Percentiles rank a stretch among this genome's conserved stretches.
phyloP scores from a whole-genome alignment of 2,329 filamentous ascomycete species.

The Aureobasidium sp. region DNA sequence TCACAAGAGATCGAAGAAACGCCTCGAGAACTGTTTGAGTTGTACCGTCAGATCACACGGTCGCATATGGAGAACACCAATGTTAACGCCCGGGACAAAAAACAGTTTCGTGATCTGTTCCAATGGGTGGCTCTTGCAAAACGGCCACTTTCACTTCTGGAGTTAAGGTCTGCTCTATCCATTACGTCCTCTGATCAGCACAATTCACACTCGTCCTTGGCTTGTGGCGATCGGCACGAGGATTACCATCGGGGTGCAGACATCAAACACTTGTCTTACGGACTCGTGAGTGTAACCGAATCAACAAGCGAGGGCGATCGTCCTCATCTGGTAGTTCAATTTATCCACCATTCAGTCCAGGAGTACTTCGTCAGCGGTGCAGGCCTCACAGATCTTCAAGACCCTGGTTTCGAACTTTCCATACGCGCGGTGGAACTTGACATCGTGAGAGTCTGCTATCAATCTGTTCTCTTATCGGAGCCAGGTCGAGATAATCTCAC shows the following conservation, averaged over 20 bases:
- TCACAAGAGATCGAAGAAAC: background rate
- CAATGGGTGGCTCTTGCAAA: background rate
- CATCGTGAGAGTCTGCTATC: background rate
- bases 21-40: background rate
- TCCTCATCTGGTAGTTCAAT: background rate
- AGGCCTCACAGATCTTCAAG: background rate
- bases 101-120: background rate
- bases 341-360: background rate
- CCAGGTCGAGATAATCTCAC: background rate
- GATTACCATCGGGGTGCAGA: background rate
- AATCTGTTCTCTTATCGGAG: background rate
- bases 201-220: background rate
- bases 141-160: background rate
- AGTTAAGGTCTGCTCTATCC: background rate
- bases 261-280: background rate
- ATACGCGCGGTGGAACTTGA: background rate
- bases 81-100: background rate
- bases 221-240: background rate
- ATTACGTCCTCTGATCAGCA: background rate
- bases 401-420: background rate
- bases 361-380: background rate
- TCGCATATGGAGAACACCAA: background rate
- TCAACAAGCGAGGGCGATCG: no score
- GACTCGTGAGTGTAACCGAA: background rate
- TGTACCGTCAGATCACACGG: background rate